These are phyloP conservation scores for Suhomyces terraborum DNA, from an alignment of 1,139 yeast species.

Conservation along the genomic window DNA sequence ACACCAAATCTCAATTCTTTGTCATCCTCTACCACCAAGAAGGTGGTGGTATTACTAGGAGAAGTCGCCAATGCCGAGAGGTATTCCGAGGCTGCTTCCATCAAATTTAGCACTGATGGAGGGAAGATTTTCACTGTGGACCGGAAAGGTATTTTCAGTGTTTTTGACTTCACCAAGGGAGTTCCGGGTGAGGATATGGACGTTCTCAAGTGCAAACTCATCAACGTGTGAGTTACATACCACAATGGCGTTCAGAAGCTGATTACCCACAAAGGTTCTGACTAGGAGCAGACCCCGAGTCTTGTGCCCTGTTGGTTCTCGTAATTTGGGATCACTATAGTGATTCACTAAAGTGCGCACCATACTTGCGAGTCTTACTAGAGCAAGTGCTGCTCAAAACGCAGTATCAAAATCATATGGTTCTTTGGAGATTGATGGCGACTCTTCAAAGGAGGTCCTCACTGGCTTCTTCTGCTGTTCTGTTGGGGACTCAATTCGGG, in stretches of 20 bases:
- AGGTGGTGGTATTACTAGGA: constrained; percentile 69
- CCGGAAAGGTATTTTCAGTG: constrained; percentile 73
- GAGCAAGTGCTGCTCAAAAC: too few species aligned
- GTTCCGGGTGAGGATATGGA: constrained; percentile 72
- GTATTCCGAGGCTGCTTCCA: constrained; percentile 70
- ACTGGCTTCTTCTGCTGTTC: too few species aligned
- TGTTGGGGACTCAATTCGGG: too few species aligned
- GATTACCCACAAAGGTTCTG: too few species aligned
- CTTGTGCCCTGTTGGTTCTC: too few species aligned
- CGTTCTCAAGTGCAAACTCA: constrained; percentile 71
- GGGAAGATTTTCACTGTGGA: constrained; percentile 76
- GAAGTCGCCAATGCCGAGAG: constrained; percentile 76
- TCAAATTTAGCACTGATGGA: constrained; percentile 77
- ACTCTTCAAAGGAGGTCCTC: too few species aligned
- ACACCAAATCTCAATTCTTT: constrained; percentile 54
- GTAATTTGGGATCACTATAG: too few species aligned
- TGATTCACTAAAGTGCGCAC: too few species aligned
- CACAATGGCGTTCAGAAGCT: neutral
- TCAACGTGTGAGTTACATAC: constrained; percentile 25
- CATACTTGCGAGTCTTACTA: too few species aligned
- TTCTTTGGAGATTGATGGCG: too few species aligned
- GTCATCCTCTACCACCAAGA: constrained; percentile 25
- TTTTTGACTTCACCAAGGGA: constrained; percentile 89
- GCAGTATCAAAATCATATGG: too few species aligned
- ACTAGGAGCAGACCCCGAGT: too few species aligned